These are phyloP conservation scores for Conticribra guillardii DNA, from an alignment of 108 stramenopile species.

Conservation along the genomic window DNA sequence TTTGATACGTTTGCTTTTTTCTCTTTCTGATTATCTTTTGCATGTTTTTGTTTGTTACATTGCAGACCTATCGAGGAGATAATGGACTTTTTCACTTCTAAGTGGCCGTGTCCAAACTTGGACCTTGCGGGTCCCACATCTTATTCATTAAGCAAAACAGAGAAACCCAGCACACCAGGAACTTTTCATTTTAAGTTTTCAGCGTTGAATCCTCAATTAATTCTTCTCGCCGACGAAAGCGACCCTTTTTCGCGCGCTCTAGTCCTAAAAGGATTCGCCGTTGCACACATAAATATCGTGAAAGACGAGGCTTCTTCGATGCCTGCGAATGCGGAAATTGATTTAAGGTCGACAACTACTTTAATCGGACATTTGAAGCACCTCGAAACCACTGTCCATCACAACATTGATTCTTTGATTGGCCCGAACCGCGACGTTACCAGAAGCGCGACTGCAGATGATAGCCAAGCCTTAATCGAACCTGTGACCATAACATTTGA, in stretches of 20 bases:
- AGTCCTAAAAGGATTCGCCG: slow-evolving; percentile 66
- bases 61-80: slow-evolving; percentile 15
- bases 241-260: slow-evolving; percentile 69
- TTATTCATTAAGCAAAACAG: not conserved
- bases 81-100: slow-evolving; percentile 4
- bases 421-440: not conserved
- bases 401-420: slow-evolving; percentile 46
- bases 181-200: slow-evolving; percentile 57
- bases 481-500: slow-evolving; percentile 70
- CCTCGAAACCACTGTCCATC: slow-evolving; percentile 5
- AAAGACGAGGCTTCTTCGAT: slow-evolving; percentile 15
- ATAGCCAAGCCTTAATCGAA: slow-evolving; percentile 56
- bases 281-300: slow-evolving; percentile 46
- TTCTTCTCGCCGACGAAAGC: slow-evolving; percentile 75
- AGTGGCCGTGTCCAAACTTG: slow-evolving; percentile 15
- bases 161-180: not conserved
- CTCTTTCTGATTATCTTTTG: too few relatives aligned
- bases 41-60: too few relatives aligned
- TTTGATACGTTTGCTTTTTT: too few relatives aligned
- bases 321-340: slow-evolving; percentile 5
- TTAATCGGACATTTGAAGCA: slow-evolving; percentile 19
- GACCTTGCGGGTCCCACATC: not conserved
- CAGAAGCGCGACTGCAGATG: not conserved
- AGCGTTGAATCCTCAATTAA: slow-evolving; percentile 73
- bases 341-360: slow-evolving; percentile 51